Base-by-base conservation (phyloP, 108 stramenopile genomes). In the Bacterosira constricta region DNA sequence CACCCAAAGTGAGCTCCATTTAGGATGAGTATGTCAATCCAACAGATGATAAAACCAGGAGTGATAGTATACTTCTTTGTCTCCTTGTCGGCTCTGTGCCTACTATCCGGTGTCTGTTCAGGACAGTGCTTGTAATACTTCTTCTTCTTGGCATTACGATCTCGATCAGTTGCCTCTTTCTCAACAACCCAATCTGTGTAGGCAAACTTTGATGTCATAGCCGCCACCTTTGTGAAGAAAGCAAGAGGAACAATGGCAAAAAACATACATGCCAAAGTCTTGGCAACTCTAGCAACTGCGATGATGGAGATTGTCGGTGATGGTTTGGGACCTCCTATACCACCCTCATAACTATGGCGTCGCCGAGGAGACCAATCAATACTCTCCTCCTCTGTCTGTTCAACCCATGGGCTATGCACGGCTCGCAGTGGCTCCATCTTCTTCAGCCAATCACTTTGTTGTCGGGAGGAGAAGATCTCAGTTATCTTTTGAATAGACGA, bases 341-440 rank as follows among this genome's bases (percentile, higher is more conserved):
- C 35, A 17, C 57, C 57, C n/a, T 3, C 37, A 36, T 58, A 58
- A 5, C 11, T 6, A n/a, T 58, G 35, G 21, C 35, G 6, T 10
- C 13, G 4, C 26, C 30, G 35, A 3, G 35, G 35, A 9, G 5
- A 6, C 57, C 57, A 58, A 4, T 25, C 6, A 10, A 58, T 37
- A 17, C 37, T 58, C 3, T 6, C 6, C 4, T 58, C 57, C 17
- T 9, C n/a, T 18, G 57, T 58, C 18, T 58, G 57, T 36, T 58
- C 57, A 31, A 31, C 37, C 57, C 57, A 58, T 58, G 57, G 57
- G 11, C 3, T 12, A 17, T 58, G 57, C 12, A 58, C 57, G 13
- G 26, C 35, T 37, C 57, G 57, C 5, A 6, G 15, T 17, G 57
- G 57, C 57, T 58, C 57, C 57, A 58, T 58, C 35, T 58, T 58